Evolutionary conservation across 345 rosid genomes (phyloP).

Genomic region (Gossypium turneri): DNA sequence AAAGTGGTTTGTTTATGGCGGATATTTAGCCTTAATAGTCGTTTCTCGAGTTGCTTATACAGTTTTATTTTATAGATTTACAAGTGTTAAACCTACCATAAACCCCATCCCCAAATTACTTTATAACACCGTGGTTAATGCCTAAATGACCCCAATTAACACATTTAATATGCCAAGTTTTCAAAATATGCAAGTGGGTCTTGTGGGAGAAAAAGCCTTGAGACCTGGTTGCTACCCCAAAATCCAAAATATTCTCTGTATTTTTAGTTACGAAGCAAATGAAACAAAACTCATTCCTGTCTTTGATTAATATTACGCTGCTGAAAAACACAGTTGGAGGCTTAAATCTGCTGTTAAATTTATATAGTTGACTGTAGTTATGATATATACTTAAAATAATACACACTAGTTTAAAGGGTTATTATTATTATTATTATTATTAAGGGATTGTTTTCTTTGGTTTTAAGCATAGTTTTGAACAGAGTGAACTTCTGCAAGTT

Average conservation of each 20-base stretch:
- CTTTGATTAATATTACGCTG: background rate
- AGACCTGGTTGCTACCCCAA: constrained; percentile 18
- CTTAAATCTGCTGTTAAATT: background rate
- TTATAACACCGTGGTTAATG: background rate
- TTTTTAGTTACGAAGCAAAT: background rate
- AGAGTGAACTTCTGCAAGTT: background rate
- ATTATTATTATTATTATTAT: background rate
- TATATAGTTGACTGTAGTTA: background rate
- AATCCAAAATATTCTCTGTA: constrained; percentile 14
- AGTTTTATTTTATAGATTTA: background rate
- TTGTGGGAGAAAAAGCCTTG: constrained; percentile 12
- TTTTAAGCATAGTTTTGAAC: constrained; percentile 10
- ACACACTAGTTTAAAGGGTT: background rate
- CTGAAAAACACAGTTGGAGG: background rate
- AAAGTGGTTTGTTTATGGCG: constrained; percentile 30
- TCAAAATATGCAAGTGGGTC: constrained; percentile 34
- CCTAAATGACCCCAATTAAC: background rate
- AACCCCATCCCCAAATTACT: background rate
- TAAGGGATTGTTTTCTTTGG: constrained; percentile 8
- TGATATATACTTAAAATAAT: background rate
- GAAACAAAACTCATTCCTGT: constrained; percentile 1
- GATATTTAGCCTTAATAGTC: constrained; percentile 36
- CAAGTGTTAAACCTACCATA: constrained; percentile 5
- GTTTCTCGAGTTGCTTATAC: constrained; percentile 38
- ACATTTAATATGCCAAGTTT: constrained; percentile 6